Base-by-base conservation (phyloP, 352 stramenopile species). In the Aphanomyces astaci region DNA sequence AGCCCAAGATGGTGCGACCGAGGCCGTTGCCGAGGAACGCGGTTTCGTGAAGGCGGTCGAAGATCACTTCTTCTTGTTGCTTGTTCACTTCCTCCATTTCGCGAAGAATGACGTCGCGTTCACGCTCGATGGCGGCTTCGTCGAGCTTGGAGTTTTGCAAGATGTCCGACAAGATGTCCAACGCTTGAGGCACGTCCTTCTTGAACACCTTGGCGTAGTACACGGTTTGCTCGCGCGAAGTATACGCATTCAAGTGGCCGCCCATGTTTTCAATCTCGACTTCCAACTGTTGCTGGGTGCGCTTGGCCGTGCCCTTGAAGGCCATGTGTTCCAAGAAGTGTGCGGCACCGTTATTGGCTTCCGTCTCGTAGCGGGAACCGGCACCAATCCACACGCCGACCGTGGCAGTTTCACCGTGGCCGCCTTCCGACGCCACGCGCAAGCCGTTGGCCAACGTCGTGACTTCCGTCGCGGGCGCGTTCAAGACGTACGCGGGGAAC, bases 181-280 rank as follows among this genome's bases (percentile, higher is more conserved):
- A 92, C 52, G 97, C 97, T 49, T 87, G 80, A 10, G 84, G 88
- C 49, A 99, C 94, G 77, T 99, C 97, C 72, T 98, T 96, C 81
- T 99, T 98, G 79, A 99, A 99, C 1, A 99, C 96, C 81, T 99
- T 99, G 70, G 97, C 97, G 86, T 99, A 99, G 85, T 99, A 99
- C 31, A 99, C 97, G n/a, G 98, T 99, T 83, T 99, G 97, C 78
- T 99, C 98, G 59, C 97, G 88, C 72, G 84, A 98, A 62, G 98
- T 99, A 82, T 99, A 99, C 5, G 97, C 97, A 78, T 99, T 98
- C 52, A 99, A 82, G 86, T 99, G 97, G 71, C 95, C 97, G 66
- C 98, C 98, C 95, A 99, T 99, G 85, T 99, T 99, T 87, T 99
- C 98, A 73, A 99, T 99, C 79, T 99, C 93, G 52, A 98, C 84